Percentiles rank a stretch among this genome's conserved stretches.
Conservation (phyloP, 2,329 filamentous ascomycete genomes). For the Blastomyces gilchristii region DNA sequence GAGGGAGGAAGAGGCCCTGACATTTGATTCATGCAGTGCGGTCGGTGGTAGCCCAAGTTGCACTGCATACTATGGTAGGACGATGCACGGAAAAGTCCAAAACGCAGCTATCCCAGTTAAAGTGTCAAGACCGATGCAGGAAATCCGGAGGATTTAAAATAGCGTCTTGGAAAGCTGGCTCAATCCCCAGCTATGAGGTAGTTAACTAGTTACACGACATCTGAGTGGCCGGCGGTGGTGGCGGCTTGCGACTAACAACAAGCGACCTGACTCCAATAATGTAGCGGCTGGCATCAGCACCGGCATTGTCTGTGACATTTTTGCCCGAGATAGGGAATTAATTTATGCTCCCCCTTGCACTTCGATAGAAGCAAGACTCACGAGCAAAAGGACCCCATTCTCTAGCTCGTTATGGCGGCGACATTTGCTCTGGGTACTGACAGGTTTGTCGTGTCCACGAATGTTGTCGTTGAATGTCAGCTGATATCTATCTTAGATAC, state of each 20-base stretch:
- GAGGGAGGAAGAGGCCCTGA: background rate
- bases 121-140: background rate
- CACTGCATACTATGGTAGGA: background rate
- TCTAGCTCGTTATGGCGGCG: background rate
- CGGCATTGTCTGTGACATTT: background rate
- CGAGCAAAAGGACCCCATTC: background rate
- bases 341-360: background rate
- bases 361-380: background rate
- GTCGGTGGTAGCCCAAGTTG: background rate
- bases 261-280: background rate
- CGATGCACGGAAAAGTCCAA: background rate
- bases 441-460: too few species aligned
- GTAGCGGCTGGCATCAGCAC: background rate
- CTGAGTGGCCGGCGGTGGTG: background rate
- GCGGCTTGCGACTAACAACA: background rate
- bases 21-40: background rate
- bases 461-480: too few species aligned
- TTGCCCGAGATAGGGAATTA: background rate
- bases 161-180: background rate
- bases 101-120: background rate
- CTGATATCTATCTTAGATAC: too few species aligned
- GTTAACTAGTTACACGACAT: background rate
- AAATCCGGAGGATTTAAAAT: background rate
- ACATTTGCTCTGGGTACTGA: background rate
- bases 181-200: background rate